Base-by-base conservation (phyloP, 345 rosid genomes). In the Moricandia moricandioides region DNA sequence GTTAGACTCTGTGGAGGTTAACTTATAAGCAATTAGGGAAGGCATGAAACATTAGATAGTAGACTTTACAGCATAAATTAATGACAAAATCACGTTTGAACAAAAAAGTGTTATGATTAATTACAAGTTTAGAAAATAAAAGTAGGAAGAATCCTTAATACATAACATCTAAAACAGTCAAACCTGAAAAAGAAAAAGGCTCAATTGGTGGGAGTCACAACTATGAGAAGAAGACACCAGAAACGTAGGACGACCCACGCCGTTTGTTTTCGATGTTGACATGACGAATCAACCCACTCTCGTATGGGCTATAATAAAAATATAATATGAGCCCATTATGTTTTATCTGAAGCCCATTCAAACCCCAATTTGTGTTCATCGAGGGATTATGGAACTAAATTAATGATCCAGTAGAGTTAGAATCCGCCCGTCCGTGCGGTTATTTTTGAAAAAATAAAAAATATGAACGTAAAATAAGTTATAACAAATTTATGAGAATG, bases 191-290 rank as follows among this genome's bases (percentile, higher is more conserved):
- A 2, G 6, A 40, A 13, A 14, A 59, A 18, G 52, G 7, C 27
- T 62, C 4, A 69, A 62, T 21, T 69, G 35, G 49, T 30, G 69
- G 69, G 49, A 69, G n/a, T 69, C 69, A 39, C 8, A 13, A 29
- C 30, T 4, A 29, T 51, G 11, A 60, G 57, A 18, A 31, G 43
- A 66, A 30, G 37, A n/a, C 8, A 45, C 30, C 1, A 49, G 54
- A 26, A 52, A 10, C n/a, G 52, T 24, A 64, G 43, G 43, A 10
- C 17, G 65, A 40, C 10, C 52, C 60, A 76, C 31, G 49, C 70
- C 70, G 65, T n/a, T 70, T 76, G 18, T 63, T 77, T 31, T 8
- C 61, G 24, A 21, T 21, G 24, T 21, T 1, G 24, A 21, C 24
- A 21, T 21, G 24, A 21, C 24, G 24, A 21, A 21, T 21, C 24